Conservation (phyloP, 2,329 filamentous ascomycete genomes). For the Exserohilum rostratum region DNA sequence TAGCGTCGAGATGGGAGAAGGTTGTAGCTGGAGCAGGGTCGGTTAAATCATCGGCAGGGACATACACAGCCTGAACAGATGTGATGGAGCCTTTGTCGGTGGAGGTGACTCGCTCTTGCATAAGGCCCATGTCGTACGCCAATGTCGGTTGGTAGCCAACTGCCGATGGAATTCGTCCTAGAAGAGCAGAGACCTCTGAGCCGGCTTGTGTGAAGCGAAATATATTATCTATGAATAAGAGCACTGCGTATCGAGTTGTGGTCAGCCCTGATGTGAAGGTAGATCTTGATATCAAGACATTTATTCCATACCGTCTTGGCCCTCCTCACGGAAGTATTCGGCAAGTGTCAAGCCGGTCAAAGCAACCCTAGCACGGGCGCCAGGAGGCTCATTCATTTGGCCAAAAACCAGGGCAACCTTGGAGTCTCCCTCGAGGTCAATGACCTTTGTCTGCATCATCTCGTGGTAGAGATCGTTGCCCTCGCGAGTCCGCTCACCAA, state of each 20-base stretch:
- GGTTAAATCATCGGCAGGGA: constrained; percentile 99
- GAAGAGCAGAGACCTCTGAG: constrained; percentile 99
- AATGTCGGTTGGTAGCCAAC: constrained; percentile 82
- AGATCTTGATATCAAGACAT: no score
- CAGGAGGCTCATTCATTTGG: constrained; percentile 99
- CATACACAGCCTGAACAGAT: constrained; percentile 99
- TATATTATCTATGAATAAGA: constrained; percentile 99
- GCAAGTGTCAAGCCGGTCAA: constrained; percentile 69
- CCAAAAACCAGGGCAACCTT: constrained; percentile 99
- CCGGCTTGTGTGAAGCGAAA: constrained; percentile 79
- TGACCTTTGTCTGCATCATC: constrained; percentile 99
- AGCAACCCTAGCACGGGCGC: constrained; percentile 99
- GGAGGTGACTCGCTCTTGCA: constrained; percentile 99
- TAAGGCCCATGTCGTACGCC: constrained; percentile 45
- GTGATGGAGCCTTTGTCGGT: constrained; percentile 99
- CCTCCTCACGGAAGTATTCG: constrained; percentile 80
- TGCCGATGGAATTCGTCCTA: constrained; percentile 99
- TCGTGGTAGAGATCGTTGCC: constrained; percentile 99
- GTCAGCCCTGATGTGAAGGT: no score
- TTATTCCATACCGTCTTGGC: no score
- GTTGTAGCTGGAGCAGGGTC: constrained; percentile 99
- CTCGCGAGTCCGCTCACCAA: constrained; percentile 99
- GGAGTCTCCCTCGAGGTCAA: constrained; percentile 98
- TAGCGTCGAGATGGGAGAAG: constrained; percentile 99
- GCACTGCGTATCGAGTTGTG: no score